These are phyloP conservation scores for Pelargonium myrrhifolium DNA, from an alignment of 441 rosid genomes.

Conservation along the genomic window DNA sequence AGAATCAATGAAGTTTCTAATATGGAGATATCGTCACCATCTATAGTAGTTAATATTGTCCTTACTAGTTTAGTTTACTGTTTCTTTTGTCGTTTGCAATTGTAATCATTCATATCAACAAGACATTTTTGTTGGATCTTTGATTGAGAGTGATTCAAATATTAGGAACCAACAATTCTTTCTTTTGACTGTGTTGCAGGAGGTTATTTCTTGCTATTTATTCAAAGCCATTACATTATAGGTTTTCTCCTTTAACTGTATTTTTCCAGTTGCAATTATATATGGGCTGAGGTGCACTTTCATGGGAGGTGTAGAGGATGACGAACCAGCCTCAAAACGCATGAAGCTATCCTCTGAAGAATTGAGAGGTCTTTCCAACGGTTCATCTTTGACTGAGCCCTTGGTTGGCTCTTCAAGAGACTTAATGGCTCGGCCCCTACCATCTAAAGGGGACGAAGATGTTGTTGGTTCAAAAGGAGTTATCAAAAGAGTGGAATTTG, in stretches of 20 bases:
- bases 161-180: background rate
- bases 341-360: conserved; percentile 41
- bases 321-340: conserved; percentile 60
- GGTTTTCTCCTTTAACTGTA: conserved; percentile 5
- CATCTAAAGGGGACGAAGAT: conserved; percentile 43
- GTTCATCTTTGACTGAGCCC: conserved; percentile 31
- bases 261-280: conserved; percentile 21
- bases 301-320: conserved; percentile 76
- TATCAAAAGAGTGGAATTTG: conserved; percentile 50
- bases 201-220: background rate
- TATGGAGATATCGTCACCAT: background rate
- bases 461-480: conserved; percentile 50
- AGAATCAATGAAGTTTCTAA: background rate
- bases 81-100: background rate
- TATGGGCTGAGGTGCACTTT: conserved; percentile 74
- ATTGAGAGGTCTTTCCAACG: conserved; percentile 36
- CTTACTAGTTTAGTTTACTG: background rate
- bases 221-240: background rate
- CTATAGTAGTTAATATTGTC: background rate
- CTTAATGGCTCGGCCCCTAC: conserved; percentile 57
- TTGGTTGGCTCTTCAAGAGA: conserved; percentile 34
- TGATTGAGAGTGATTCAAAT: too few relatives aligned
- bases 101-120: background rate
- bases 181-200: conserved; percentile 27
- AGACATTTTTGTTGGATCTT: background rate